Evolutionary conservation across 768 basidiomycete genomes (phyloP).

Genomic region (Polyporus arcularius): DNA sequence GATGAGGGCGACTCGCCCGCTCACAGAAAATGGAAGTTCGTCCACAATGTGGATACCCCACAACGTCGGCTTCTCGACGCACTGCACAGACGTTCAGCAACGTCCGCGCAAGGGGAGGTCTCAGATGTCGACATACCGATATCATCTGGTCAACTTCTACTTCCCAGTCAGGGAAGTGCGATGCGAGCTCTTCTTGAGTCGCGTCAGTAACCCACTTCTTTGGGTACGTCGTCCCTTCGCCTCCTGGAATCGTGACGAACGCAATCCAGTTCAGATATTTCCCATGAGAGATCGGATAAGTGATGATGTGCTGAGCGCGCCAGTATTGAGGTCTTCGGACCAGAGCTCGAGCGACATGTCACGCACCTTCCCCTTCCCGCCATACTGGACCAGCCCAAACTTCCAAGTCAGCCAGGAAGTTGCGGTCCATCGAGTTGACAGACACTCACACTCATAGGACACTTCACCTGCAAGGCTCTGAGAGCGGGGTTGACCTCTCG

Average conservation of each 20-base stretch:
- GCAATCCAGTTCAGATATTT: conserved; percentile 27
- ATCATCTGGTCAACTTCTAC: conserved; percentile 26
- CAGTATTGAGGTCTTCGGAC: background rate
- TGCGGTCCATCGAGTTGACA: background rate
- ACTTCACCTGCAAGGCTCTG: conserved; percentile 7
- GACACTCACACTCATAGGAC: conserved; percentile 14
- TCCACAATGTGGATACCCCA: conserved; percentile 32
- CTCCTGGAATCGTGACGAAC: conserved; percentile 23
- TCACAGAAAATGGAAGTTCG: conserved; percentile 25
- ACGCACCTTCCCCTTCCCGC: conserved; percentile 23
- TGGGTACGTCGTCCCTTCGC: conserved; percentile 24
- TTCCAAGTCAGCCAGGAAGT: background rate
- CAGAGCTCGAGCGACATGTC: background rate
- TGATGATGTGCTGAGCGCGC: conserved; percentile 26
- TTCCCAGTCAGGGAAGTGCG: conserved; percentile 27
- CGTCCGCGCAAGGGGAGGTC: no score
- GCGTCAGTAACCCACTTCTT: conserved; percentile 28
- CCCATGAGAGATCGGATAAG: conserved; percentile 29
- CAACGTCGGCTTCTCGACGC: conserved; percentile 24
- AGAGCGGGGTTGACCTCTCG: conserved; percentile 20
- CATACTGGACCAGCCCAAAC: conserved; percentile 11
- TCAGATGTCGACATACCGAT: conserved; percentile 14
- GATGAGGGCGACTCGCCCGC: conserved; percentile 30
- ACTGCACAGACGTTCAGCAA: conserved; percentile 5
- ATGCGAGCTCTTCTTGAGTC: conserved; percentile 21